Conservation (phyloP, 495 filamentous ascomycete species). For the Immersiella caudata region DNA sequence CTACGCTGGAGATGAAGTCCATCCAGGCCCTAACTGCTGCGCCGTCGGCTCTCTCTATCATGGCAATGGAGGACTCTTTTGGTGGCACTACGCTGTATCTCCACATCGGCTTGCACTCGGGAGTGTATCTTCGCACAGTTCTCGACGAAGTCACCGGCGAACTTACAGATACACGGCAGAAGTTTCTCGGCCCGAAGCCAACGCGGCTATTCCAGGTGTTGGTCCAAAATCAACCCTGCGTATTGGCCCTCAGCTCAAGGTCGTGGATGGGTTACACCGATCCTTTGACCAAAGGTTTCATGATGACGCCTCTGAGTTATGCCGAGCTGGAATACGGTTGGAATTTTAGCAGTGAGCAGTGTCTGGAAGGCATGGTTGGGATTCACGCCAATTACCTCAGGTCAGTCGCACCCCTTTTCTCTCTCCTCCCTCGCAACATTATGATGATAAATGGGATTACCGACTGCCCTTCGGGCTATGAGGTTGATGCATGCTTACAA, state of each 20-base stretch:
- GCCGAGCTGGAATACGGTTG: conserved; percentile 88
- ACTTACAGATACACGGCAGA: conserved; percentile 88
- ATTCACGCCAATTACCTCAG: conserved; percentile 87
- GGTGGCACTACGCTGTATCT: conserved; percentile 82
- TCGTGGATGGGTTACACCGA: conserved; percentile 94
- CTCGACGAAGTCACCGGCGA: conserved; percentile 94
- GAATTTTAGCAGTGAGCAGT: conserved; percentile 94
- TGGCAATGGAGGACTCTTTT: conserved; percentile 86
- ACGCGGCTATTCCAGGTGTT: conserved; percentile 85
- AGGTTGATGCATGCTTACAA: conserved; percentile 44
- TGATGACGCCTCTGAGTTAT: conserved; percentile 89
- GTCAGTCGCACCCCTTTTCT: conserved; percentile 57
- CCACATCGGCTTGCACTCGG: conserved; percentile 93
- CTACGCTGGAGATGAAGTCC: conserved; percentile 86
- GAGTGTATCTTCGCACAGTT: conserved; percentile 91
- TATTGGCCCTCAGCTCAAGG: conserved; percentile 85
- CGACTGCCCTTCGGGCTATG: conserved; percentile 48
- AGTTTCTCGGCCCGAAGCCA: conserved; percentile 87
- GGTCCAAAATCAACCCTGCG: conserved; percentile 81
- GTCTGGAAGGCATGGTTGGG: conserved; percentile 91
- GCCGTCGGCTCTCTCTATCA: conserved; percentile 87
- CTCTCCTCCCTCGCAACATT: conserved; percentile 35
- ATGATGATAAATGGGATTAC: conserved; percentile 72
- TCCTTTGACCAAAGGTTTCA: conserved; percentile 77
- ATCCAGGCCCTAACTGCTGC: conserved; percentile 90